Base-by-base conservation (phyloP, 768 basidiomycete species). In the Suillus bovinus region DNA sequence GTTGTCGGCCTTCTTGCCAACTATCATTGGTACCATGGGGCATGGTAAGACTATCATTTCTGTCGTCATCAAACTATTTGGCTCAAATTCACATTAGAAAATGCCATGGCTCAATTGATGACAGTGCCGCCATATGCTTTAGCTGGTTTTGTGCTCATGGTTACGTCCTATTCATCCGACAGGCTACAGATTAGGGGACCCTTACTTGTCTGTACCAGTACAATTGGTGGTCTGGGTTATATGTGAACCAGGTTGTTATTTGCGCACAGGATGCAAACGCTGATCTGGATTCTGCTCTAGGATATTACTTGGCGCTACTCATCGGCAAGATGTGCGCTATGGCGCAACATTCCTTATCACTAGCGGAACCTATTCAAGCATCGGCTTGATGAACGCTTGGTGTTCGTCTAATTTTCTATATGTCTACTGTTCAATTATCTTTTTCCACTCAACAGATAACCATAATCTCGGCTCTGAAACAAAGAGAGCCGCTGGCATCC, bases 61-160 rank as follows among this genome's bases (percentile, higher is more conserved):
- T 24, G 0, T 3, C 10, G 0, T 3, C 10, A 13, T 39, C 10
- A 20, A 27, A 13, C n/a, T 14, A 42, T 24, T 8, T 29, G 4
- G 24, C 20, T 27, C 34, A 5, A 14, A 24, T 41, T 60, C 41
- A 66, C 24, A 13, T 34, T 36, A 71, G 81, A 78, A 17, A 68
- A 76, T 55, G 82, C 81, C 4, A 62, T 80, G 49, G 78, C 80
- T 0, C 82, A 85, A 65, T 70, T 85, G 1, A 76, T 83, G 66
- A 82, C 82, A 6, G 83, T 85, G 13, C 82, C 84, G 8, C 84
- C 84, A 10, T 85, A 86, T 64, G 81, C 81, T 7, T 76, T 77
- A 4, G 78, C 78, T 1, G 71, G 80, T 11, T 58, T 76, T 13
- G 69, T 82, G 39, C 66, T 82, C 11, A 64, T 79, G 56, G 33